Percentiles rank a stretch among this genome's conserved stretches.
phyloP scores from a whole-genome alignment of 2,329 filamentous ascomycete species.

The Ascochyta lentis region DNA sequence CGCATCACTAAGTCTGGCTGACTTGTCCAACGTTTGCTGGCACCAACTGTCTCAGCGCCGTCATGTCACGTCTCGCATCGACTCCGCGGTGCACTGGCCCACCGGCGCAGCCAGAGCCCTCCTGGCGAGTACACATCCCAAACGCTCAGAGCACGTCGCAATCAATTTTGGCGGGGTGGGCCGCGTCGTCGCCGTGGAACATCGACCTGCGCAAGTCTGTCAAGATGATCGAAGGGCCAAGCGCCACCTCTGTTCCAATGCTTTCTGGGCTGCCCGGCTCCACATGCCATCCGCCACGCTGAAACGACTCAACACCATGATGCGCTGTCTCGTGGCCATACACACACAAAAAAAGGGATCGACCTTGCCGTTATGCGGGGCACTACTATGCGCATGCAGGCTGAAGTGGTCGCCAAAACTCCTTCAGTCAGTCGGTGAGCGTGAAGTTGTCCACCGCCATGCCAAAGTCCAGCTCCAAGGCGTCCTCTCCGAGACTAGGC shows the following conservation, averaged over 20 bases:
- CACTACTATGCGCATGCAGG: conserved; percentile 12
- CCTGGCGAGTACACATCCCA: conserved; percentile 11
- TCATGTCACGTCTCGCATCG: conserved; percentile 24
- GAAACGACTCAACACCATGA: conserved; percentile 46
- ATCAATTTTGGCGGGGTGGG: conserved; percentile 16
- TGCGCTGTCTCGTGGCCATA: conserved; percentile 17
- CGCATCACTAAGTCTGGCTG: conserved; percentile 26
- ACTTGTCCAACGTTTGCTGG: conserved; percentile 30
- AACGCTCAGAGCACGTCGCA: conserved; percentile 16
- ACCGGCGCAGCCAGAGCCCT: conserved; percentile 16
- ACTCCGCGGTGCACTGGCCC: conserved; percentile 8
- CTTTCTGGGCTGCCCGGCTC: conserved; percentile 20
- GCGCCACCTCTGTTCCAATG: conserved; percentile 17
- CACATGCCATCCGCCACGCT: conserved; percentile 27
- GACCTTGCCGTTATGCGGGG: conserved; percentile 18
- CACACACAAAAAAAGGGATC: conserved; percentile 1
- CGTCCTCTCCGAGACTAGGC: conserved; percentile 18
- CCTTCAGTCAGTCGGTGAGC: conserved; percentile 16
- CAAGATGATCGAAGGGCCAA: conserved; percentile 7
- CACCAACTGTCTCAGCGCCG: conserved; percentile 27
- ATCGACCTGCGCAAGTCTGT: conserved; percentile 6
- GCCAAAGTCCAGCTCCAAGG: conserved; percentile 11
- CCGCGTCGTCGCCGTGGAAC: conserved; percentile 11
- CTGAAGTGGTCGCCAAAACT: conserved; percentile 14
- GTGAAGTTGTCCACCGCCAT: conserved; percentile 13